phyloP scores from a whole-genome alignment of 2,329 filamentous ascomycete genomes.

The Graphilbum fragrans region DNA sequence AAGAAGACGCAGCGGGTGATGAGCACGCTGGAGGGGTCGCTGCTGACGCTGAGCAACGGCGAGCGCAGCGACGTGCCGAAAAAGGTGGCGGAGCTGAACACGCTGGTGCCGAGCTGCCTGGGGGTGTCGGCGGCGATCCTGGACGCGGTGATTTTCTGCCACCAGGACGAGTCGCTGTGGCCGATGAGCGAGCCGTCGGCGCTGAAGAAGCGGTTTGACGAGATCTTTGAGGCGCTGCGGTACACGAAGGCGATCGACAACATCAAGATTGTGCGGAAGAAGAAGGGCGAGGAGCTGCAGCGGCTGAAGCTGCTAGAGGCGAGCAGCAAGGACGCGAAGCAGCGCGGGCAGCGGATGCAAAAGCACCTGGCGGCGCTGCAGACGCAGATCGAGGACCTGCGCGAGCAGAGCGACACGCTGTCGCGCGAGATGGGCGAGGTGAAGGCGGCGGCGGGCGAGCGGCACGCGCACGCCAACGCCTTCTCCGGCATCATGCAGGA shows the following conservation, averaged over 20 bases:
- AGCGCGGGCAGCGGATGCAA: slow-evolving; percentile 62
- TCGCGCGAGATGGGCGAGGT: slow-evolving; percentile 50
- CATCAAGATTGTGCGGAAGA: slow-evolving; percentile 76
- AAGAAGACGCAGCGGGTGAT: slow-evolving; percentile 66
- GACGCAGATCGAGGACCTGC: slow-evolving; percentile 50
- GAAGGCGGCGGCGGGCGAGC: slow-evolving; percentile 33
- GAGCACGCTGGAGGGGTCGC: slow-evolving; percentile 74
- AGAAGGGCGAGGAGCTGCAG: slow-evolving; percentile 62
- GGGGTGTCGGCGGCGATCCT: slow-evolving; percentile 85
- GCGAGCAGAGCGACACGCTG: slow-evolving; percentile 44
- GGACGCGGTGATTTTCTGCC: slow-evolving; percentile 94
- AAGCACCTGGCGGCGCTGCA: slow-evolving; percentile 53
- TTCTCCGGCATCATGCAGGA: slow-evolving; percentile 65
- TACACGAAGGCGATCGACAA: slow-evolving; percentile 97
- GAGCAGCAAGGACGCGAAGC: slow-evolving; percentile 55
- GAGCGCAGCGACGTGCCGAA: slow-evolving; percentile 71
- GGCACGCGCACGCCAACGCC: slow-evolving; percentile 60
- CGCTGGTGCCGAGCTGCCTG: slow-evolving; percentile 71
- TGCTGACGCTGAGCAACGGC: slow-evolving; percentile 66
- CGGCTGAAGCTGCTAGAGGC: slow-evolving; percentile 61
- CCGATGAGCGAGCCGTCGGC: slow-evolving; percentile 78
- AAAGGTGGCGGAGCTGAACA: slow-evolving; percentile 68
- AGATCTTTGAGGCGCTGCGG: slow-evolving; percentile 94
- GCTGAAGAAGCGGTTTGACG: slow-evolving; percentile 90
- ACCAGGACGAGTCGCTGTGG: slow-evolving; percentile 96